Base-by-base conservation (phyloP, 805 yeast genomes). In the Lipomyces kockii region DNA sequence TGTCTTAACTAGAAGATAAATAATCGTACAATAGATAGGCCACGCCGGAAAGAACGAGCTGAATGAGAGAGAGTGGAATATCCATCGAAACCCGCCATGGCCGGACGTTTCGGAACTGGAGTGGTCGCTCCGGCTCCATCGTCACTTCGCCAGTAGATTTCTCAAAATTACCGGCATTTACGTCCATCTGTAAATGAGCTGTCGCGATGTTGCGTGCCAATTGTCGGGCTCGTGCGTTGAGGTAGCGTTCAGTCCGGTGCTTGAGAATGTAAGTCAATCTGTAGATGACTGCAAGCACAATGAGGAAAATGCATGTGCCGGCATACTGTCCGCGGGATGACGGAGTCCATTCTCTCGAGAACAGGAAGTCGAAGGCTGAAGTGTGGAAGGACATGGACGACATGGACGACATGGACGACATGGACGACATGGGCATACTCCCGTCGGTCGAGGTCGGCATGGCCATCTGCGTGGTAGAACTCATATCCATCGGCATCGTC, bases 241-340 rank as follows among this genome's bases (percentile, higher is more conserved):
- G 54, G 57, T 63, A 63, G 49, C 66, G 60, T 54, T 66, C 65
- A 7, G 66, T 55, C 25, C 71, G 65, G 60, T 56, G 62, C 65
- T 69, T 69, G 59, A 68, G 6, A 29, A 62, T 75, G 57, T 63
- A 64, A 55, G 65, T 35, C 11, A 65, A 67, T 2, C 75, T 60
- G 66, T 65, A 73, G 56, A 74, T 60, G 46, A 74, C 66, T 35
- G 72, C 76, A 32, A 74, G 71, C 37, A 74, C 66, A 35, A 74
- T 69, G 35, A 75, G 64, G 67, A 74, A 74, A 46, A 74, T 70
- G 56, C 77, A 74, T 17, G 77, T 71, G 25, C 76, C 77, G 35
- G 76, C 77, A 65, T 74, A 74, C 57, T 72, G 72, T 37, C 77
- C 77, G 12, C 58, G 58, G 25, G 65, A 61, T 8, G 68, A 57